Evolutionary conservation across 2,329 filamentous ascomycete genomes (phyloP), one percentile per base, ranked within the genome.

Genomic region (Colletotrichum incanum): DNA sequence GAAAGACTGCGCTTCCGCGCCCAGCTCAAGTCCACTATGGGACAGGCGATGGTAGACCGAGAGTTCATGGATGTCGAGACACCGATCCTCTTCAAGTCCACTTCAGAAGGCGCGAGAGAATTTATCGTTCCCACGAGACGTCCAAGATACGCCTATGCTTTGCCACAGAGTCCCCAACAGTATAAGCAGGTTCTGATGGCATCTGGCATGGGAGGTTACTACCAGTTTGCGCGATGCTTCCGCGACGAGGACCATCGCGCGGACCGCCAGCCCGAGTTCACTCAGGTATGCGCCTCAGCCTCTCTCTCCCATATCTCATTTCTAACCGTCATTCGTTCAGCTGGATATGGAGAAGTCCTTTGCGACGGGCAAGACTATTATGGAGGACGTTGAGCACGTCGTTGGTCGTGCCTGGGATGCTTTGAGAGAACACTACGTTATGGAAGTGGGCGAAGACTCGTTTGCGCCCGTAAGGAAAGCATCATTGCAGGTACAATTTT

Each of bases 111-210:
- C 0, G 97, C 96, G 1, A 89, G 96, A 60, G 96, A 99, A 80
- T 99, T 99, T 74, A 82, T 99, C 7, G 96, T 99, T 5, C 96
- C 96, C 0, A 97, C 95, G 0, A 88, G 96, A 37, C 89, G 88
- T 45, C 87, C 87, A 1, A 94, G 94, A 0, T 85, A 91, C 72
- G 95, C 94, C 4, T 99, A 98, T 81, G 96, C 96, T 11, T 85
- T 99, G 26, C 95, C 95, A 0, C 97, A 99, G 80, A 98, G 96
- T 75, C 96, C 96, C 0, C 96, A 99, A 81, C 96, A 99, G 81
- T 99, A 98, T 80, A 99, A 99, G 84, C 96, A 99, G 84, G 94
- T 98, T 2, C 88, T 99, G 52, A 98, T 99, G 95, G 94, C 95
- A 0, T 93, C 93, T 73, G 96, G 96, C 0, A 89, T 98, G 14